These are phyloP conservation scores for Monascus ruber DNA, from an alignment of 2,329 filamentous ascomycete genomes.

Conservation along the genomic window DNA sequence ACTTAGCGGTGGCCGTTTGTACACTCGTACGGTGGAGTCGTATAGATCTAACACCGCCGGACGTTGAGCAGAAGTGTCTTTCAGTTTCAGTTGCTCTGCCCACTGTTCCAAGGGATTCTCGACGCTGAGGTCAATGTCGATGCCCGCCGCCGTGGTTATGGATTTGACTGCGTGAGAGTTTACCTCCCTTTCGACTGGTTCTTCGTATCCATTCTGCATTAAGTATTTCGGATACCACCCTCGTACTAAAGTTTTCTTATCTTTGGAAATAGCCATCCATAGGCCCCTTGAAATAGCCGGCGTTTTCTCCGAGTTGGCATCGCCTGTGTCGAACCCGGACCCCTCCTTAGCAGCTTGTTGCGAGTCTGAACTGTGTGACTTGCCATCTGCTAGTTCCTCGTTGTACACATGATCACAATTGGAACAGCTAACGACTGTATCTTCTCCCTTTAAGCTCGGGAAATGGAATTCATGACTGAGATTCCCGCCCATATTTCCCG, in stretches of 20 bases:
- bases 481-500: constrained; percentile 89
- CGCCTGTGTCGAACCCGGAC: constrained; percentile 15
- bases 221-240: constrained; percentile 52
- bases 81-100: constrained; percentile 27
- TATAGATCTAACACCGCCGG: constrained; percentile 28
- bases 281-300: constrained; percentile 26
- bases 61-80: constrained; percentile 16
- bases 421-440: constrained; percentile 66
- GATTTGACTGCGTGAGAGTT: constrained; percentile 57
- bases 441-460: constrained; percentile 67
- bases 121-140: constrained; percentile 61
- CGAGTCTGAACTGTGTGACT: constrained; percentile 9
- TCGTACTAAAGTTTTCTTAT: constrained; percentile 56
- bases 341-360: constrained; percentile 1
- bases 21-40: constrained; percentile 29
- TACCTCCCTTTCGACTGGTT: constrained; percentile 30
- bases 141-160: constrained; percentile 36
- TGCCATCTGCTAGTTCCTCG: constrained; percentile 62
- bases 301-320: constrained; percentile 8
- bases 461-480: constrained; percentile 94
- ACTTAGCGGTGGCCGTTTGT: constrained; percentile 27
- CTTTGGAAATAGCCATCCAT: constrained; percentile 35
- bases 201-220: constrained; percentile 15
- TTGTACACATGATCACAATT: constrained; percentile 70
- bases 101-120: constrained; percentile 48